phyloP scores from a whole-genome alignment of 192 early-diverging fungal species.

The Haplosporangium gracile region DNA sequence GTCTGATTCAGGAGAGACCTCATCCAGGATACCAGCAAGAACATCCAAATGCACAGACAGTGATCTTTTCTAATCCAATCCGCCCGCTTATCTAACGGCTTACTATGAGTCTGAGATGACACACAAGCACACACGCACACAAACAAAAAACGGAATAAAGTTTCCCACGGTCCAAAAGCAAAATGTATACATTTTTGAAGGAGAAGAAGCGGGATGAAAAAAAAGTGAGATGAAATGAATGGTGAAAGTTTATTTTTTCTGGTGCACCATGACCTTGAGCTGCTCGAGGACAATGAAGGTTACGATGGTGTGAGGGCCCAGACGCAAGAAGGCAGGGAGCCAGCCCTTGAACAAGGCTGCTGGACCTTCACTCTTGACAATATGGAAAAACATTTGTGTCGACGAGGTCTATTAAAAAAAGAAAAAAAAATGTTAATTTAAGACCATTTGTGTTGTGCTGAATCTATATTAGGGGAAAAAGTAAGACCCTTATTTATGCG shows the following conservation, averaged over 20 bases:
- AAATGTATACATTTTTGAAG: neutral
- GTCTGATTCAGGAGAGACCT: neutral
- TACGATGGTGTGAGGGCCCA: conserved; percentile 88
- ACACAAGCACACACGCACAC: neutral
- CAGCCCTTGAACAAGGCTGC: conserved; percentile 86
- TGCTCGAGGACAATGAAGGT: conserved; percentile 89
- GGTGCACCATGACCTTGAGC: conserved; percentile 62
- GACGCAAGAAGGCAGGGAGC: conserved; percentile 83
- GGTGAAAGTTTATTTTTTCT: conserved; percentile 21
- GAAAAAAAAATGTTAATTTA: neutral
- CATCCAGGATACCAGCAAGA: neutral
- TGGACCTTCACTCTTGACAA: conserved; percentile 76
- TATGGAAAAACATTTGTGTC: conserved; percentile 62
- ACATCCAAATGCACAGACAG: neutral
- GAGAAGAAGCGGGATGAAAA: no score
- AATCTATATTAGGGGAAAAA: neutral
- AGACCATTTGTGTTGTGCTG: neutral
- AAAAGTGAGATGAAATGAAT: neutral
- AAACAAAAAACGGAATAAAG: neutral
- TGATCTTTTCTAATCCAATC: neutral
- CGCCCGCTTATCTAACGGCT: neutral
- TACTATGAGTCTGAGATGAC: neutral
- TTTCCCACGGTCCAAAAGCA: conserved; percentile 2
- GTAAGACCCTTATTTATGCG: neutral
- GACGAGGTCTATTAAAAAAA: conserved; percentile 56